Evolutionary conservation across 176 grass and related monocot genomes (phyloP), one percentile per base, ranked within the genome.

Genomic region (Rhynchospora tenuis): DNA sequence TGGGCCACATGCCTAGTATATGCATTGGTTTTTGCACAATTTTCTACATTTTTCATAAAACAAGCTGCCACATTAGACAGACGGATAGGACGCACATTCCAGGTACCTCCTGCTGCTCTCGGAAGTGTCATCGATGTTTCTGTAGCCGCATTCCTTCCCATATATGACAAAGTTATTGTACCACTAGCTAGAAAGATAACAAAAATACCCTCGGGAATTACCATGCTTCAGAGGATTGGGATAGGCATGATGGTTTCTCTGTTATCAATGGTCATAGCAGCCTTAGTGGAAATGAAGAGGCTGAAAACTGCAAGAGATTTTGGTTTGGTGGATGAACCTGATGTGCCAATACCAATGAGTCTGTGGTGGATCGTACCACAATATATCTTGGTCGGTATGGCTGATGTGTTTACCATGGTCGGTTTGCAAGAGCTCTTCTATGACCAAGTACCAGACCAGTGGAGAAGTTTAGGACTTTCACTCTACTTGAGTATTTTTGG

Each of bases 371-470:
- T 98, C 78, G 56, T 98, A 64, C 92, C 90, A 12, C 95, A 94
- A 66, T 93, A 94, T 85, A 48, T 93, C 24, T 85, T 93, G 7
- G 64, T 85, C 54, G 95, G 95, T 9, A 66, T 88, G 9, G 75
- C 95, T 8, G 92, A 94, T 61, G 92, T 94, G 38, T 91, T 98
- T 89, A 79, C 95, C 60, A 83, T 98, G 81, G 75, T 94, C 50
- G 92, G 95, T 0, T 67, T 98, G 56, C 95, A 93, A 71, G 95
- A 98, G 69, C 94, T 98, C 87, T 98, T 98, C 90, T 94, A 94
- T 69, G 95, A 93, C 56, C 95, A 98, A 78, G 90, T 91, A 5
- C 89, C 91, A 24, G 80, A 85, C 51, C 28, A 80, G 43, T 83
- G 89, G 42, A 78, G 92, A 44, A 94, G 92, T 84, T 73, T 94